phyloP scores from a whole-genome alignment of 2,329 filamentous ascomycete genomes.

The Meredithiella fracta region DNA sequence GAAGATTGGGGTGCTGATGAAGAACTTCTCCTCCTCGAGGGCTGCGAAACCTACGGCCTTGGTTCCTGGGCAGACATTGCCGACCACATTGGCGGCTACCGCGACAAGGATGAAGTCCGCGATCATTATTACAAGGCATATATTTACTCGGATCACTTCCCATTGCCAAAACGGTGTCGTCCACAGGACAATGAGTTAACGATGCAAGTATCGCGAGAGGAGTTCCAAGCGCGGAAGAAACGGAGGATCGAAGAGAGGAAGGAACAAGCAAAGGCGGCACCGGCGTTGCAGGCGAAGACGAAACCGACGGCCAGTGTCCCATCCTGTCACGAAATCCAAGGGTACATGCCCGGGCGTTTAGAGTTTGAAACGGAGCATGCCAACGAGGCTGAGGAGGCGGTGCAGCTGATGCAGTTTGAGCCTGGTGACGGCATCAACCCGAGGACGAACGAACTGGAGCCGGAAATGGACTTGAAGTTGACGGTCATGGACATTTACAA shows the following conservation, averaged over 20 bases:
- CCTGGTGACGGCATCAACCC: slow-evolving; percentile 86
- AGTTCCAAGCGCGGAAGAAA: slow-evolving; percentile 89
- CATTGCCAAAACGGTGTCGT: slow-evolving; percentile 71
- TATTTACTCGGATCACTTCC: slow-evolving; percentile 67
- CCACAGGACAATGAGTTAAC: slow-evolving; percentile 65
- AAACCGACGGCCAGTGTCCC: slow-evolving; percentile 93
- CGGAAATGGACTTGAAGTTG: slow-evolving; percentile 93
- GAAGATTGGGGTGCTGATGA: slow-evolving; percentile 95
- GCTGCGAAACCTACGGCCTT: slow-evolving; percentile 86
- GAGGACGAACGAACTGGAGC: slow-evolving; percentile 68
- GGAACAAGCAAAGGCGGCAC: slow-evolving; percentile 68
- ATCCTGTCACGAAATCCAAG: slow-evolving; percentile 92
- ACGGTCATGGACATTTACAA: slow-evolving; percentile 99
- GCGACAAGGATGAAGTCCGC: slow-evolving; percentile 85
- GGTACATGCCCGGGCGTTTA: slow-evolving; percentile 92
- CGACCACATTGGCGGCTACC: slow-evolving; percentile 91
- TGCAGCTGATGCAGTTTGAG: slow-evolving; percentile 96
- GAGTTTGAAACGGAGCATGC: slow-evolving; percentile 97
- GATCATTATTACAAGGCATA: slow-evolving; percentile 88
- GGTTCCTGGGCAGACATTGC: slow-evolving; percentile 97
- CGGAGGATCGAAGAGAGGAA: slow-evolving; percentile 81
- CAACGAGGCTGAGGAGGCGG: slow-evolving; percentile 94
- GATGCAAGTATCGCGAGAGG: slow-evolving; percentile 68
- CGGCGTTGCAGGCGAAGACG: slow-evolving; percentile 73
- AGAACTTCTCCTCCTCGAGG: slow-evolving; percentile 81